phyloP scores from a whole-genome alignment of 129 eudicot species.

The Ambrosia trifida region DNA sequence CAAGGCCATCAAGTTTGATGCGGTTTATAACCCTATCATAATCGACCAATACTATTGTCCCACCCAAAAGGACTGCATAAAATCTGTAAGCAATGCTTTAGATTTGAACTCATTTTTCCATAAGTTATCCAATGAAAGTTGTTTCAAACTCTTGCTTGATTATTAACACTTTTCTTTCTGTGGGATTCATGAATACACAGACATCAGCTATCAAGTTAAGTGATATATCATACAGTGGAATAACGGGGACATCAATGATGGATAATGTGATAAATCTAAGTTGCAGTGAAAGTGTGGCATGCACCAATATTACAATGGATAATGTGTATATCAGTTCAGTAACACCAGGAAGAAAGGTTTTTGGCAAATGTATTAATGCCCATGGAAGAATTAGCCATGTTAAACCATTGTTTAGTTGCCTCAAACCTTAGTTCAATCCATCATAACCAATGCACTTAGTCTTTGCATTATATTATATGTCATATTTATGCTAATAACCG shows the following conservation, averaged over 20 bases:
- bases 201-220: conserved; percentile 51
- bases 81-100: conserved; percentile 34
- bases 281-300: conserved; percentile 59
- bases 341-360: conserved; percentile 43
- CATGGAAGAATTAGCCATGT: conserved; percentile 54
- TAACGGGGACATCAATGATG: conserved; percentile 55
- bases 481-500: background rate
- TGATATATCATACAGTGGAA: conserved; percentile 46
- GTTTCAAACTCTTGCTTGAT: conserved; percentile 2
- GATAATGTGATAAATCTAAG: conserved; percentile 58
- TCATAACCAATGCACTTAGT: background rate
- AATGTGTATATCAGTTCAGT: conserved; percentile 48
- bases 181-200: conserved; percentile 33
- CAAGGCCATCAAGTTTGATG: conserved; percentile 48
- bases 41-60: conserved; percentile 79
- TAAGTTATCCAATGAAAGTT: background rate
- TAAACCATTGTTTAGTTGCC: conserved; percentile 58
- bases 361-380: conserved; percentile 53
- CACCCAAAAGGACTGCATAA: conserved; percentile 37
- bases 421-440: conserved; percentile 35
- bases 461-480: background rate
- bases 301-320: conserved; percentile 50
- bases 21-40: conserved; percentile 55
- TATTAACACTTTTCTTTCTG: conserved; percentile 4
- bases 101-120: background rate